These are phyloP conservation scores for Aspergillus glaucus DNA, from an alignment of 2,329 filamentous ascomycete genomes.

Conservation along the genomic window DNA sequence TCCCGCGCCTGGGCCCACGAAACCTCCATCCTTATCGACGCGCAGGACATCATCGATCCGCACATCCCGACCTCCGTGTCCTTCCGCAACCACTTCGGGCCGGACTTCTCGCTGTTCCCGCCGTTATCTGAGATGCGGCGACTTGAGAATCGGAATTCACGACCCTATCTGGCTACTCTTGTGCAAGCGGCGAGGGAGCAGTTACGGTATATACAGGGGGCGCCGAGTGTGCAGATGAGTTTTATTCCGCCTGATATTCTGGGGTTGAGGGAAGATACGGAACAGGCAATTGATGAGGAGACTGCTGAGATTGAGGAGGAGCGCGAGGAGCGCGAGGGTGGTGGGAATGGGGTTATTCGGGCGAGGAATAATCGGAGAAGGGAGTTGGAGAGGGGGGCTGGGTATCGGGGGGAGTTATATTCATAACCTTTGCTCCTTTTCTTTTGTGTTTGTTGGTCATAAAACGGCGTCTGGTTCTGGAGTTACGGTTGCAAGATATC, in stretches of 20 bases:
- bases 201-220: slow-evolving; percentile 73
- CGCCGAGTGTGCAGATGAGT: slow-evolving; percentile 80
- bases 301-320: slow-evolving; percentile 32
- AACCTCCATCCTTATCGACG: slow-evolving; percentile 80
- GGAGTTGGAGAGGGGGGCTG: slow-evolving; percentile 30
- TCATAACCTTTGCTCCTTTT: slow-evolving; percentile 11
- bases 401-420: slow-evolving; percentile 32
- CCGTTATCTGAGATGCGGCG: slow-evolving; percentile 66
- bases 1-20: slow-evolving; percentile 96
- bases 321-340: slow-evolving; percentile 32
- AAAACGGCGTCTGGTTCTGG: neutral
- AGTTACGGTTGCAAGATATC: neutral
- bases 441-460: slow-evolving; percentile 1
- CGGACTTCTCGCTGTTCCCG: slow-evolving; percentile 82
- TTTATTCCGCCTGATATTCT: slow-evolving; percentile 72
- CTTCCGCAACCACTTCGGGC: slow-evolving; percentile 81
- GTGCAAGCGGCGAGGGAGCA: slow-evolving; percentile 77
- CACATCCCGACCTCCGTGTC: slow-evolving; percentile 74
- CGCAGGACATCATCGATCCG: slow-evolving; percentile 62
- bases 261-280: slow-evolving; percentile 45
- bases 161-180: slow-evolving; percentile 68
- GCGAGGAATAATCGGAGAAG: slow-evolving; percentile 20
- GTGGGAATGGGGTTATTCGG: slow-evolving; percentile 15
- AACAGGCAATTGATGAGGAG: slow-evolving; percentile 43
- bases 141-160: slow-evolving; percentile 71